Base-by-base conservation (phyloP, 192 early-diverging fungal genomes). In the Powellomyces hirtus region DNA sequence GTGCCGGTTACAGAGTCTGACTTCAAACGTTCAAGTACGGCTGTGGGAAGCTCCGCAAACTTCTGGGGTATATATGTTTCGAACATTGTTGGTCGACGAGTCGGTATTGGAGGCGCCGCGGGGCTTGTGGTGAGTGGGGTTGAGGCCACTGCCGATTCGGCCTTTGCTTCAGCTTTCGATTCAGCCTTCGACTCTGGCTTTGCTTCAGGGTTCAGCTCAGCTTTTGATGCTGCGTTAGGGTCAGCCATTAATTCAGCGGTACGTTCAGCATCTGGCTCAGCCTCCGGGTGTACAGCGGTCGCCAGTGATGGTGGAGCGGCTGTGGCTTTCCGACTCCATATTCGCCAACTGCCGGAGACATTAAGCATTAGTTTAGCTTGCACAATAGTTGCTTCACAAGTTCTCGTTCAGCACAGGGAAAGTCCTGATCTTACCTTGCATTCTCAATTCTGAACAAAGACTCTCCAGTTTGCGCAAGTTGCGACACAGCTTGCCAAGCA, bases 1-100 rank as follows among this genome's bases (percentile, higher is more conserved):
- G 60, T 62, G 42, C 44, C 62, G 27, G 62, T 64, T 18, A 64
- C 44, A 0, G 62, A 64, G 26, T 64, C 62, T 20, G 13, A 26
- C 8, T 64, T 64, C 35, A 46, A 31, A 5, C 62, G 62, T 16
- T 46, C 62, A 20, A 50, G 34, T 6, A 64, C 62, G 18, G 62
- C 35, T 4, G 29, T 64, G 2, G 62, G 62, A 0, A 64, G 62
- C 18, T 30, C 59, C 18, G 34, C 59, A 2, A 60, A 37, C 30
- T 13, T 37, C 27, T 51, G 22, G 4, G 62, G 62, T 4, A 64
- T 35, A 24, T 51, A 64, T 20, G 45, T 18, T 50, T 60, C 59
- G 38, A 38, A 60, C 3, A 60, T 34, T 1, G 36, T 38, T 34
- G 59, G 59, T 36, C 36, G 59, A 29, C 53, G 53, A 16, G 26